These are phyloP conservation scores for Yamadazyma diospyri DNA, from an alignment of 1,139 yeast species.

Conservation along the genomic window DNA sequence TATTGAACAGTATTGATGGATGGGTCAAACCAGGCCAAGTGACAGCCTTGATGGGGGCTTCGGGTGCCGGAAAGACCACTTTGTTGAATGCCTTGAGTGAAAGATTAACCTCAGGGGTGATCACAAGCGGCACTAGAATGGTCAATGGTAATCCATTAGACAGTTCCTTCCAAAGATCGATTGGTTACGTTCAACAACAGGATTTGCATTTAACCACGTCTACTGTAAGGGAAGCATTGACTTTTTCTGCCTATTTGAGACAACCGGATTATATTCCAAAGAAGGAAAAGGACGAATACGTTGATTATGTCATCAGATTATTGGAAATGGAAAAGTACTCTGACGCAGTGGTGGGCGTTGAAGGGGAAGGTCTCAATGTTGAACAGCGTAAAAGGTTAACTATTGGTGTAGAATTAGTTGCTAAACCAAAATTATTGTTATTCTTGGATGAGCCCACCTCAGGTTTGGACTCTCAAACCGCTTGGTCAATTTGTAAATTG, in stretches of 20 bases:
- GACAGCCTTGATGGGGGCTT: constrained; percentile 69
- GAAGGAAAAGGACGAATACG: constrained; percentile 64
- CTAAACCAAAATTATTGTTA: constrained; percentile 75
- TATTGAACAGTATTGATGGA: constrained; percentile 71
- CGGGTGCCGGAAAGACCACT: constrained; percentile 88
- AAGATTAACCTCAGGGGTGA: constrained; percentile 75
- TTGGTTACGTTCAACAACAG: constrained; percentile 83
- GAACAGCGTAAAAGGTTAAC: constrained; percentile 85
- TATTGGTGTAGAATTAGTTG: constrained; percentile 82
- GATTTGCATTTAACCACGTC: constrained; percentile 73
- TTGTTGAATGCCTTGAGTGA: constrained; percentile 69
- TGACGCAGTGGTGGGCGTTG: constrained; percentile 80
- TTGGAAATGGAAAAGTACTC: constrained; percentile 73
- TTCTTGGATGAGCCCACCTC: constrained; percentile 93
- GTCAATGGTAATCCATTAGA: constrained; percentile 72
- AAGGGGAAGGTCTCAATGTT: constrained; percentile 75
- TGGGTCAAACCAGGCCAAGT: constrained; percentile 67
- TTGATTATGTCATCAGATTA: constrained; percentile 64
- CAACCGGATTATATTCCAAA: constrained; percentile 56
- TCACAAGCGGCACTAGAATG: constrained; percentile 65
- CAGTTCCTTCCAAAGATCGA: constrained; percentile 71
- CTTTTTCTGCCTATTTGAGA: constrained; percentile 70
- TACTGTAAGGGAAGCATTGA: constrained; percentile 75
- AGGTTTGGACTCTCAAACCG: constrained; percentile 89
- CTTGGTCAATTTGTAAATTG: constrained; percentile 81